phyloP scores from a whole-genome alignment of 768 basidiomycete species.

The Lentinula sp. region DNA sequence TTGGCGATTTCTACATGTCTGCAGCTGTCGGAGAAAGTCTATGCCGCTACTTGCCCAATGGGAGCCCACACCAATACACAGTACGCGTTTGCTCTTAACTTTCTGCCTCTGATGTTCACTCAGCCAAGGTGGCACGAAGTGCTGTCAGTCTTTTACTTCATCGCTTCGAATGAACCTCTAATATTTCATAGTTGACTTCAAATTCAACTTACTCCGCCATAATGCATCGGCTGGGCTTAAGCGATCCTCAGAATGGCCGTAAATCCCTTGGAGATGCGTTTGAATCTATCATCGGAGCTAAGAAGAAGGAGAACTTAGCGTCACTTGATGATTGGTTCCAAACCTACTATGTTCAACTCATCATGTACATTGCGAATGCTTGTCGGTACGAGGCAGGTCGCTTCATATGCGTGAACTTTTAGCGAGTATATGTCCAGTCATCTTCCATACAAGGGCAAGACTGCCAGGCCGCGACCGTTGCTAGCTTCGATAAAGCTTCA shows the following conservation, averaged over 20 bases:
- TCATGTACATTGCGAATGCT: slow-evolving; percentile 23
- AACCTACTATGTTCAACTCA: slow-evolving; percentile 30
- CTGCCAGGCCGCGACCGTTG: neutral
- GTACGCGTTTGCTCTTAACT: slow-evolving; percentile 15
- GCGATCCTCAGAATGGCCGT: slow-evolving; percentile 7
- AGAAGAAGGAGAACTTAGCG: slow-evolving; percentile 32
- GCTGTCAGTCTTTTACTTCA: neutral
- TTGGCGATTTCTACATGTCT: slow-evolving; percentile 42
- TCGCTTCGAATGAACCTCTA: neutral
- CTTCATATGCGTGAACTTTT: neutral
- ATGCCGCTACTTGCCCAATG: slow-evolving; percentile 24
- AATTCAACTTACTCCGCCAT: slow-evolving; percentile 32
- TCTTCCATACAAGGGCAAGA: neutral
- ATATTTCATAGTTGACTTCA: slow-evolving; percentile 13
- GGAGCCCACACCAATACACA: slow-evolving; percentile 26
- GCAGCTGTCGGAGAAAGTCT: slow-evolving; percentile 33
- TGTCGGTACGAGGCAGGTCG: slow-evolving; percentile 12
- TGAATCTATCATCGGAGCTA: slow-evolving; percentile 39
- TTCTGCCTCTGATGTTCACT: neutral
- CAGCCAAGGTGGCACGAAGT: neutral
- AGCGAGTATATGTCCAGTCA: neutral
- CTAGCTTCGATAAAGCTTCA: neutral
- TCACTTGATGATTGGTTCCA: slow-evolving; percentile 31
- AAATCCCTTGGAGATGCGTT: slow-evolving; percentile 27
- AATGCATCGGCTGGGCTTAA: slow-evolving; percentile 27